These are phyloP conservation scores for Rubia peregrina DNA, from an alignment of 305 asterid genomes.

Conservation along the genomic window DNA sequence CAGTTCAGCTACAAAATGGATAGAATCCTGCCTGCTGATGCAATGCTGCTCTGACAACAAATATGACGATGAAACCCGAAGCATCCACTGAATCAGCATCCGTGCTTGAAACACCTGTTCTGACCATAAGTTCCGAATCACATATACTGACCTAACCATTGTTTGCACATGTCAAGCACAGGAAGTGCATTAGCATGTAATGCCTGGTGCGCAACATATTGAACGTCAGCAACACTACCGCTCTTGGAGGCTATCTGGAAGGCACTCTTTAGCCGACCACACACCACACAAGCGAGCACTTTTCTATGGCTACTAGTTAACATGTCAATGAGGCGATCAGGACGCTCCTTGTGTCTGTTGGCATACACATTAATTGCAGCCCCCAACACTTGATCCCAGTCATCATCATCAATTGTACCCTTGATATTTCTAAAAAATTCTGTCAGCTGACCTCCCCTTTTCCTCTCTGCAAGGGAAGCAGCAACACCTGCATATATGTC, in stretches of 20 bases:
- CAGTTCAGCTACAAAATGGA: not conserved
- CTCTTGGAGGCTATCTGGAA: conserved; percentile 97
- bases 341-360: conserved; percentile 94
- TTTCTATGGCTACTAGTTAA: conserved; percentile 96
- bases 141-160: conserved; percentile 96
- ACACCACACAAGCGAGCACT: conserved; percentile 97
- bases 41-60: not conserved
- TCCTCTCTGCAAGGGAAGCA: conserved; percentile 94
- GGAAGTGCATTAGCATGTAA: conserved; percentile 95
- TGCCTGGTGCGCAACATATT: conserved; percentile 99
- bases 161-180: conserved; percentile 98
- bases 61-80: not conserved
- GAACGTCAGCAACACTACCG: conserved; percentile 99
- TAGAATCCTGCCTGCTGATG: not conserved
- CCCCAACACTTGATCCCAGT: conserved; percentile 99
- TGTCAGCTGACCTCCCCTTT: conserved; percentile 91
- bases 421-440: conserved; percentile 91
- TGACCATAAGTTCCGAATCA: conserved; percentile 21
- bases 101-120: not conserved
- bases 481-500: conserved; percentile 99
- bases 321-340: conserved; percentile 99
- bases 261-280: conserved; percentile 98
- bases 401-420: conserved; percentile 94
- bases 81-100: not conserved
- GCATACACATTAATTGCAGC: conserved; percentile 98